Base-by-base conservation (phyloP, 495 filamentous ascomycete species). In the Daldinia concentrica region DNA sequence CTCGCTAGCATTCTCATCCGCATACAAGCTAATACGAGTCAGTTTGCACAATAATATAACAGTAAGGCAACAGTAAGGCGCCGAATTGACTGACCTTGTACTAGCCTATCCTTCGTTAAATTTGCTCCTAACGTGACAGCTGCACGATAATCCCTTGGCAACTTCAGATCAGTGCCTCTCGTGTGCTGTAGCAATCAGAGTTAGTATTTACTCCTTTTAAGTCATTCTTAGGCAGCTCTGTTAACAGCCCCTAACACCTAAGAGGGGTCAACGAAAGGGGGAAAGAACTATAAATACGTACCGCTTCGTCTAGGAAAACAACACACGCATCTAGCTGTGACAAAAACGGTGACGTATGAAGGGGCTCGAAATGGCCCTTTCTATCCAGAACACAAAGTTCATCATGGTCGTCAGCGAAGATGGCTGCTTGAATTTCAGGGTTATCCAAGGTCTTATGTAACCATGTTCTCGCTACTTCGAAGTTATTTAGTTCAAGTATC, bases 301-400 rank as follows among this genome's bases (percentile, higher is more conserved):
- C 43, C 43, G 86, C 86, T 68, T 95, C 88, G 55, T 94, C 92
- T 1, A 94, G 81, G 72, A 90, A 94, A 0, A 94, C 86, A 0
- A 92, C 79, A 68, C 91, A 94, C 0, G 76, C 67, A 11, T 86
- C 87, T 29, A 93, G 80, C 11, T 90, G 85, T 8, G 84, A 79
- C 0, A 81, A 72, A 73, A 87, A 94, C 0, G 90, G 83, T 0
- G 92, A 93, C 0, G 79, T 79, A 6, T 85, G 80, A 4, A 94
- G 79, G 0, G 78, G 77, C 60, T 90, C 86, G 0, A 80, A 72
- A 0, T 62, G 78, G 0, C 86, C 86, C 30, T 80, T 72, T 24
- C 82, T 79, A 11, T 75, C 79, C 27, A 85, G 58, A 0, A 86
- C 83, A 8, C 73, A 80, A 0, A 88, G 60, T 41, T 88, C 84